phyloP scores from a whole-genome alignment of 345 rosid genomes.

The Pelargonium nanum region DNA sequence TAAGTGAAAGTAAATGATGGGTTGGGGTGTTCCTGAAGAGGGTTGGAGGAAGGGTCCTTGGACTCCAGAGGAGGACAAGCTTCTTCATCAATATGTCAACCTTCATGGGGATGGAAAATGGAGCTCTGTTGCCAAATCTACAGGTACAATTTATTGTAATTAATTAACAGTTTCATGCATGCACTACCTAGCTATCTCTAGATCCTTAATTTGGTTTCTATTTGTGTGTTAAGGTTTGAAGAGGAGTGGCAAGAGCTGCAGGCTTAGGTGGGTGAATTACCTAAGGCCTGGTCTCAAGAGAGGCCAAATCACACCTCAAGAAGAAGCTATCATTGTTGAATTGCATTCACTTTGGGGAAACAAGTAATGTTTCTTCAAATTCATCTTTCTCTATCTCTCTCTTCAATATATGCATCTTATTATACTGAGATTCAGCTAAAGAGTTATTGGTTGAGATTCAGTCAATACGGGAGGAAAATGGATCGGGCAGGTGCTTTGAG shows the following conservation, averaged over 20 bases:
- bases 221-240: conserved; percentile 39
- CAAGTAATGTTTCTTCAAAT: conserved; percentile 31
- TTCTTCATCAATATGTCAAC: conserved; percentile 47
- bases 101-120: conserved; percentile 73
- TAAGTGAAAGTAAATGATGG: conserved; percentile 17
- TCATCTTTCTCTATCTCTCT: not conserved
- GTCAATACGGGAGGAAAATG: no score
- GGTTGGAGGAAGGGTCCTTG: conserved; percentile 82
- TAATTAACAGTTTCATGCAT: not conserved
- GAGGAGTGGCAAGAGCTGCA: conserved; percentile 79
- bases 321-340: conserved; percentile 75
- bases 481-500: no score
- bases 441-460: no score
- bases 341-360: conserved; percentile 83
- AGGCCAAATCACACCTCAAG: conserved; percentile 73
- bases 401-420: not conserved
- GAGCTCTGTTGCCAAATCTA: conserved; percentile 53
- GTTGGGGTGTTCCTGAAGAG: conserved; percentile 37
- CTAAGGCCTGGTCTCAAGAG: conserved; percentile 78
- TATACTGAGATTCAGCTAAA: no score
- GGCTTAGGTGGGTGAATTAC: conserved; percentile 93
- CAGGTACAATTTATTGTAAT: conserved; percentile 30
- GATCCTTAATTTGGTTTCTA: not conserved
- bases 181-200: not conserved
- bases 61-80: conserved; percentile 72